These are phyloP conservation scores for Helotiales sp. DNA, from an alignment of 2,329 filamentous ascomycete genomes.

Conservation along the genomic window DNA sequence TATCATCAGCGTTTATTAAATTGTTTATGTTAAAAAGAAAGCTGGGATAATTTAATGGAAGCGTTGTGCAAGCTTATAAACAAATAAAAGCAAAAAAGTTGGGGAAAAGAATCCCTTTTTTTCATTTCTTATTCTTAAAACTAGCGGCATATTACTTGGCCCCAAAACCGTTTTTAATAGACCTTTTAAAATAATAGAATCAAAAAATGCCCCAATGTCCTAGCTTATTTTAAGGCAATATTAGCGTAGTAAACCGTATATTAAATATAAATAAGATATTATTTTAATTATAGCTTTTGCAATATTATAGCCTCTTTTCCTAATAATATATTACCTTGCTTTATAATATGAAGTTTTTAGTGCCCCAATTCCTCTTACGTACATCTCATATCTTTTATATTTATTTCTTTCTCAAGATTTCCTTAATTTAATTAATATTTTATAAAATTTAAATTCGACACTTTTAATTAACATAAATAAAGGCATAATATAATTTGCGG, in stretches of 20 bases:
- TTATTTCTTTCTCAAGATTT: background rate
- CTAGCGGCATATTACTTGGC: background rate
- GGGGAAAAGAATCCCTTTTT: background rate
- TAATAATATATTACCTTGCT: background rate
- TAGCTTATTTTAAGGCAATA: background rate
- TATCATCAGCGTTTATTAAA: slow-evolving; percentile 3
- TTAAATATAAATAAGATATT: background rate
- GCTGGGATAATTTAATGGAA: background rate
- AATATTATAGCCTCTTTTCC: background rate
- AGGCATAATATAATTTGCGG: too few relatives aligned
- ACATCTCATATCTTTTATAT: background rate
- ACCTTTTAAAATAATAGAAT: background rate
- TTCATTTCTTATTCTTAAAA: background rate
- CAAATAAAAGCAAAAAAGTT: background rate
- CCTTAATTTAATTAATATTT: background rate
- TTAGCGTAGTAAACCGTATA: background rate
- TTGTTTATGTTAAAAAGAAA: background rate
- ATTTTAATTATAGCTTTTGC: background rate
- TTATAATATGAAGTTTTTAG: background rate
- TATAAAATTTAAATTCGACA: background rate
- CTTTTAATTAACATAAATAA: background rate
- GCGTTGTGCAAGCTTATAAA: background rate
- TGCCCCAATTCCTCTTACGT: background rate
- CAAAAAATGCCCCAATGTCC: background rate
- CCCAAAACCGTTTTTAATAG: background rate